These are phyloP conservation scores for Penicillium vulpinum DNA, from an alignment of 2,329 filamentous ascomycete species.

Conservation along the genomic window DNA sequence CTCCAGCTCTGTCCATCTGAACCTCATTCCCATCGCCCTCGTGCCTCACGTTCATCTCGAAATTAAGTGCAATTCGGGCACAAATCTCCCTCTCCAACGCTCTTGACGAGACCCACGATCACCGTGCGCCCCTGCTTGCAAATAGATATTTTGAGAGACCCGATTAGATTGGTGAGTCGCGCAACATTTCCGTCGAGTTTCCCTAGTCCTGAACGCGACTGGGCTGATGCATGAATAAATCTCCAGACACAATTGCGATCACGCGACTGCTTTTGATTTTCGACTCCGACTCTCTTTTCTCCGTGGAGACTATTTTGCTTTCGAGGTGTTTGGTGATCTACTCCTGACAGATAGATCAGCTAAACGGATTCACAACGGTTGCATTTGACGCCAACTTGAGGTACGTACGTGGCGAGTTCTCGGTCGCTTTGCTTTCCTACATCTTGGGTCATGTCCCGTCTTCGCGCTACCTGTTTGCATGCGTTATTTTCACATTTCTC, in stretches of 20 bases:
- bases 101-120: constrained; percentile 30
- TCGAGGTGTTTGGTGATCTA: background rate
- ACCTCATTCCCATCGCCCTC: background rate
- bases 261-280: constrained; percentile 6
- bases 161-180: constrained; percentile 37
- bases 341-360: background rate
- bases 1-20: background rate
- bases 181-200: background rate
- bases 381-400: background rate
- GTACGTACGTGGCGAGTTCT: background rate
- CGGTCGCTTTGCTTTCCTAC: background rate
- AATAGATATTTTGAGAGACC: constrained; percentile 24
- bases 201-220: constrained; percentile 1
- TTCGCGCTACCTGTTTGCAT: background rate
- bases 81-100: background rate
- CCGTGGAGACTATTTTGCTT: background rate
- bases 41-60: background rate
- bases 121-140: constrained; percentile 22
- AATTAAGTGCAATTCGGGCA: background rate
- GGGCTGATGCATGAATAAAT: constrained; percentile 3
- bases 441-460: background rate
- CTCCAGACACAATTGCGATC: constrained; percentile 7
- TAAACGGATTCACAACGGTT: background rate
- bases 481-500: background rate
- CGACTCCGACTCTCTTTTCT: background rate